These are phyloP conservation scores for Vitis hybrid DNA, from an alignment of 177 flowering plant species.

Conservation along the genomic window DNA sequence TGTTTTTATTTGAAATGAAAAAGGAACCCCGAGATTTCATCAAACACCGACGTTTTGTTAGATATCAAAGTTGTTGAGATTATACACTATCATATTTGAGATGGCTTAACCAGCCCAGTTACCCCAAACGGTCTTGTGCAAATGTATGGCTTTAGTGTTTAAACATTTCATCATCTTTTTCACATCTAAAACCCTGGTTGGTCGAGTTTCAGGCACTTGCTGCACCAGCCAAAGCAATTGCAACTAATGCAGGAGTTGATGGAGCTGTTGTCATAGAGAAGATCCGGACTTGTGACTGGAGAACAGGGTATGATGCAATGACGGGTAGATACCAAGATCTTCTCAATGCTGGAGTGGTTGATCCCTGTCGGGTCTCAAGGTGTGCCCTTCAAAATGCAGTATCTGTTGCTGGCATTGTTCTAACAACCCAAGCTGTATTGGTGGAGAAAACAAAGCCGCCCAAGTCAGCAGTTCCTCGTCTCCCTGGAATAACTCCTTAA, in stretches of 20 bases:
- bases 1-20: too few species aligned
- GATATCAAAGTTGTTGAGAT: too few species aligned
- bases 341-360: conserved; percentile 70
- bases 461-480: conserved; percentile 55
- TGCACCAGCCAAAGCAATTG: conserved; percentile 75
- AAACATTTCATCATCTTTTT: too few species aligned
- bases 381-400: conserved; percentile 90
- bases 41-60: too few species aligned
- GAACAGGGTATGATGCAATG: conserved; percentile 82
- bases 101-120: too few species aligned
- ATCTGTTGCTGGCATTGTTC: conserved; percentile 75
- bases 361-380: conserved; percentile 80
- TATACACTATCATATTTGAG: too few species aligned
- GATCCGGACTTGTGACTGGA: conserved; percentile 51
- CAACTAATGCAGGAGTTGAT: conserved; percentile 86
- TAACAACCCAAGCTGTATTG: conserved; percentile 80
- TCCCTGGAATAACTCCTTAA: conserved; percentile 75
- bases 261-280: conserved; percentile 74
- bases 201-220: conserved; percentile 69
- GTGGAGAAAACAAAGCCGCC: conserved; percentile 70
- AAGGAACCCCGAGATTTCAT: too few species aligned
- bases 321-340: conserved; percentile 73
- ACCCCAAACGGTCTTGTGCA: too few species aligned
- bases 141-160: too few species aligned
- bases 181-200: background rate